Conservation (phyloP, 805 yeast genomes). For the Starmerella tilneyi region DNA sequence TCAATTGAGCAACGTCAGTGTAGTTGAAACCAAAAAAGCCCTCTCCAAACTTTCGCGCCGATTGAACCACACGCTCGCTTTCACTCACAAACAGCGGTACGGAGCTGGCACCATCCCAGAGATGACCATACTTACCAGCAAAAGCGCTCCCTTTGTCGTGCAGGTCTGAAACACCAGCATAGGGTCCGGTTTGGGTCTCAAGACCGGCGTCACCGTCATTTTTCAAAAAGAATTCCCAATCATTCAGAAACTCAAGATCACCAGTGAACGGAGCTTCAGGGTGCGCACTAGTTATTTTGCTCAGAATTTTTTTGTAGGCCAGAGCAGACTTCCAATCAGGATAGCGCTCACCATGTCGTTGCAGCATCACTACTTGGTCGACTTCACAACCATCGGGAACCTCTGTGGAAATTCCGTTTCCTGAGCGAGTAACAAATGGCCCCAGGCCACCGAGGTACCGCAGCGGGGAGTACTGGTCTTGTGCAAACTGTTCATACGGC, state of each 20-base stretch:
- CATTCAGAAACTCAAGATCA: constrained; percentile 20
- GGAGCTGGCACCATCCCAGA: constrained; percentile 33
- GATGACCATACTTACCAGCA: constrained; percentile 36
- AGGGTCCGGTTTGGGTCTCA: constrained; percentile 36
- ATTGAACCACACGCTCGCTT: constrained; percentile 35
- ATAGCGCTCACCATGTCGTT: constrained; percentile 48
- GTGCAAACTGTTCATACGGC: constrained; percentile 25
- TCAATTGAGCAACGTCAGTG: constrained; percentile 32
- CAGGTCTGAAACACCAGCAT: constrained; percentile 41
- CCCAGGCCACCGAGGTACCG: constrained; percentile 41
- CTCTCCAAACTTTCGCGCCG: constrained; percentile 46
- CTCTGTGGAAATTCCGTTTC: constrained; percentile 41
- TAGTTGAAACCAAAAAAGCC: constrained; percentile 47
- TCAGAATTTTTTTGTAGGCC: constrained; percentile 25
- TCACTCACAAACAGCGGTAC: constrained; percentile 37
- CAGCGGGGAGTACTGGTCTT: constrained; percentile 39
- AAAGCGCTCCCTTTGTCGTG: constrained; percentile 39
- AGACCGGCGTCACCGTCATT: constrained; percentile 34
- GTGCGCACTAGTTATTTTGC: constrained; percentile 9
- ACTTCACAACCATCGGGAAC: constrained; percentile 40
- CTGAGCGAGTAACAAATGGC: constrained; percentile 41
- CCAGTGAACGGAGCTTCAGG: constrained; percentile 15
- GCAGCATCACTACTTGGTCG: constrained; percentile 42
- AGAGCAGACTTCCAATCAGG: constrained; percentile 26
- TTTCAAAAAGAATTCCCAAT: constrained; percentile 21